phyloP scores from a whole-genome alignment of 176 grass and related monocot genomes.

The Panicum miliaceum region DNA sequence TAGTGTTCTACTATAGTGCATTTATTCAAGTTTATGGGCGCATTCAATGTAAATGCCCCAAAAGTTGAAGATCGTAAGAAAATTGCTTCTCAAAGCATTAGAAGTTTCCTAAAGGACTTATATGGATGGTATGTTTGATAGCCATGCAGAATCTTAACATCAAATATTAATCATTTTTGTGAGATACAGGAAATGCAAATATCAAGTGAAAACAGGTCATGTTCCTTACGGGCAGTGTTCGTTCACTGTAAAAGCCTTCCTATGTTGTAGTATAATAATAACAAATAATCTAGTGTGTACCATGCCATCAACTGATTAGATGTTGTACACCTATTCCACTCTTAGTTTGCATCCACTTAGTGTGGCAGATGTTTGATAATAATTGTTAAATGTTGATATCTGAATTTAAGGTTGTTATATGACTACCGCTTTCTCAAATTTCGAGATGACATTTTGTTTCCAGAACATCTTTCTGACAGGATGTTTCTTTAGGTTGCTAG shows the following conservation, averaged over 20 bases:
- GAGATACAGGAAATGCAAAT: not conserved
- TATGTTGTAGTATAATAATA: not conserved
- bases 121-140: not conserved
- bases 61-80: not conserved
- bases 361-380: constrained; percentile 1
- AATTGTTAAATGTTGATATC: constrained; percentile 1
- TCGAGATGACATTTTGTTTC: constrained; percentile 31
- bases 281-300: not conserved
- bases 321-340: constrained; percentile 8
- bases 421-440: constrained; percentile 21
- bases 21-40: not conserved
- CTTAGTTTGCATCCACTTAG: constrained; percentile 1
- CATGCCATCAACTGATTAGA: constrained; percentile 28
- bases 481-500: constrained; percentile 84
- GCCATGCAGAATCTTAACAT: not conserved
- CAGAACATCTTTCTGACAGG: constrained; percentile 28
- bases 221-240: not conserved
- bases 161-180: not conserved
- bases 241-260: not conserved
- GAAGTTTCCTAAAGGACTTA: not conserved
- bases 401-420: constrained; percentile 26
- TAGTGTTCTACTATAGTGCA: not conserved
- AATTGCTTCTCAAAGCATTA: not conserved
- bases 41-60: not conserved
- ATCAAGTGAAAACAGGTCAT: not conserved